A percentile compares a stretch with the other conserved stretches of the same genome.
Evolutionary conservation across 2,329 filamentous ascomycete genomes (phyloP).

Genomic region (Botrytis byssoidea): DNA sequence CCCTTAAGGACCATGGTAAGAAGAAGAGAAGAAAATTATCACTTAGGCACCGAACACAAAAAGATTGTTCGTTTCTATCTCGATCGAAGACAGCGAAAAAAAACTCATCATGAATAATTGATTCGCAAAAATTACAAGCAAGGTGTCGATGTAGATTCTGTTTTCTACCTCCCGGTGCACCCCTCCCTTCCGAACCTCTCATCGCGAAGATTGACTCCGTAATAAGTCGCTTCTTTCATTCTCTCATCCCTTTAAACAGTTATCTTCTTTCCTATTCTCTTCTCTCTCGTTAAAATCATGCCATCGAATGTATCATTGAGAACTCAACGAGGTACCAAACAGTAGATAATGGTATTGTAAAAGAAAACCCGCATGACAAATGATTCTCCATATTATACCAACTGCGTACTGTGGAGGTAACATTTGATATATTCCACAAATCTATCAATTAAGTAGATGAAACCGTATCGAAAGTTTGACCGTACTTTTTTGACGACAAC

Average conservation of each 20-base stretch:
- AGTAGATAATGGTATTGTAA: background rate
- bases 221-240: background rate
- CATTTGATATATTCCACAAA: background rate
- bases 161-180: background rate
- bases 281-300: background rate
- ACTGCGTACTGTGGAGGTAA: background rate
- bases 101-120: background rate
- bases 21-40: no score
- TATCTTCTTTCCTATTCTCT: background rate
- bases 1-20: no score
- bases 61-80: background rate
- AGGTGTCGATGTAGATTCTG: background rate
- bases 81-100: background rate
- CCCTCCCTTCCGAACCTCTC: background rate
- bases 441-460: background rate
- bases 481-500: background rate
- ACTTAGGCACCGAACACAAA: no score
- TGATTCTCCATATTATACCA: background rate
- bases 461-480: background rate
- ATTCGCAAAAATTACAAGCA: background rate
- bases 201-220: background rate
- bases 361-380: background rate
- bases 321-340: background rate
- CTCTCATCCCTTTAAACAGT: background rate
- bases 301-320: background rate